phyloP scores from a whole-genome alignment of 169 alveolate genomes.

The Plasmodium gonderi region DNA sequence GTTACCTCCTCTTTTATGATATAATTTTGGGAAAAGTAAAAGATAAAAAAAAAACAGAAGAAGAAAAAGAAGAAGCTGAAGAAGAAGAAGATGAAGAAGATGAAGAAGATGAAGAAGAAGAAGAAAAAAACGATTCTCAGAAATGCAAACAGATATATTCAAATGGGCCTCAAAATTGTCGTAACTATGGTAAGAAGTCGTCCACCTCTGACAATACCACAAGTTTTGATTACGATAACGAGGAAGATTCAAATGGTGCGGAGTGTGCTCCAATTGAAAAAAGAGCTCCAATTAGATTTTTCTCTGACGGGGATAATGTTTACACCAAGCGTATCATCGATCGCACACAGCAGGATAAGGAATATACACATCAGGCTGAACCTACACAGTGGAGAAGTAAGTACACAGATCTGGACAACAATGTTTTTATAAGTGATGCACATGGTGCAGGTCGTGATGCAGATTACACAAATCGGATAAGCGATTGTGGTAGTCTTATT shows the following conservation, averaged over 20 bases:
- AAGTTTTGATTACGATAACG: not conserved
- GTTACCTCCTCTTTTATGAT: conserved; percentile 22
- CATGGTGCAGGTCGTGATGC: not conserved
- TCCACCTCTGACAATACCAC: not conserved
- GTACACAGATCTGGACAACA: too few species aligned
- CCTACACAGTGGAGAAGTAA: too few species aligned
- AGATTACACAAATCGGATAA: not conserved
- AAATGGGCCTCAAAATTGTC: not conserved
- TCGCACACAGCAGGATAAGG: not conserved
- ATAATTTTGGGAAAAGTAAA: conserved; percentile 27
- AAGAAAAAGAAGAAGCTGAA: not conserved
- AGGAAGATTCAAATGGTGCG: not conserved
- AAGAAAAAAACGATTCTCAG: not conserved
- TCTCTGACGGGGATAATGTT: not conserved
- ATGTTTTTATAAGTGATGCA: not conserved
- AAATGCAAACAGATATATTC: not conserved
- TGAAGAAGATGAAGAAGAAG: not conserved
- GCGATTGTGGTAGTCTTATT: not conserved
- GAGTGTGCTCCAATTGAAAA: not conserved
- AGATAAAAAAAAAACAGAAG: conserved; percentile 7
- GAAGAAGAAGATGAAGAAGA: not conserved
- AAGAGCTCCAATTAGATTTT: not conserved
- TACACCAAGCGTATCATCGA: not conserved
- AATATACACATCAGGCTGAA: too few species aligned
- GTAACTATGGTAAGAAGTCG: not conserved